Conservation (phyloP, 192 early-diverging fungal species). For the Gryganskiella cystojenkinii region DNA sequence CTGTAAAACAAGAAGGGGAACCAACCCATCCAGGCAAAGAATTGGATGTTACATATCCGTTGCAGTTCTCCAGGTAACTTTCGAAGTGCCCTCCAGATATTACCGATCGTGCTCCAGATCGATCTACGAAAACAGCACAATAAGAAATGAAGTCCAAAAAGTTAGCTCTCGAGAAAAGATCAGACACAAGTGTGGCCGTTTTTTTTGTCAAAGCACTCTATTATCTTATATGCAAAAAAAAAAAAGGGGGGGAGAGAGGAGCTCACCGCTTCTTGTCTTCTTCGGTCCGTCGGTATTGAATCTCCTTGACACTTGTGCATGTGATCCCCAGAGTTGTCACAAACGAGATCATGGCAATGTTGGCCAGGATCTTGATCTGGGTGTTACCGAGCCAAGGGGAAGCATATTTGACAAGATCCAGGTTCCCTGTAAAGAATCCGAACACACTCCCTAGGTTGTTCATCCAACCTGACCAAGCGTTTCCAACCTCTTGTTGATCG, state of each 20-base stretch:
- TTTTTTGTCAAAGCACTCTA: slow-evolving; percentile 20
- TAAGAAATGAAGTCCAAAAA: slow-evolving; percentile 15
- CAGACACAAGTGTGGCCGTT: too few relatives aligned
- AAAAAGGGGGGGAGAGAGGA: neutral
- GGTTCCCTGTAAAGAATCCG: slow-evolving; percentile 88
- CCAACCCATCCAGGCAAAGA: slow-evolving; percentile 97
- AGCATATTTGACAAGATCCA: slow-evolving; percentile 77
- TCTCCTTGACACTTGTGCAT: slow-evolving; percentile 72
- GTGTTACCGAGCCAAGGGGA: slow-evolving; percentile 71
- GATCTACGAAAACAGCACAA: slow-evolving; percentile 43
- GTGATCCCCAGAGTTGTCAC: slow-evolving; percentile 66
- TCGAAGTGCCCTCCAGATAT: slow-evolving; percentile 68
- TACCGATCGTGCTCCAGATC: slow-evolving; percentile 53
- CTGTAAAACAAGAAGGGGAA: slow-evolving; percentile 97
- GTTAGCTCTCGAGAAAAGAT: too few relatives aligned
- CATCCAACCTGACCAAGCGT: slow-evolving; percentile 90
- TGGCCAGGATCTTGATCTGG: slow-evolving; percentile 86
- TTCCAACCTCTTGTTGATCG: slow-evolving; percentile 83
- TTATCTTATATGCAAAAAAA: neutral
- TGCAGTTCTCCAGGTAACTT: slow-evolving; percentile 77
- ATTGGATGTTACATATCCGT: slow-evolving; percentile 87
- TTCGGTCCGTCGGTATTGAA: slow-evolving; percentile 31
- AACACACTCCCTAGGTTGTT: slow-evolving; percentile 82
- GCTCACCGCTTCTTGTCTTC: slow-evolving; percentile 46
- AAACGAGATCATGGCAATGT: slow-evolving; percentile 76